Base-by-base conservation (phyloP, 2,329 filamentous ascomycete species). In the Neobulgaria alba region DNA sequence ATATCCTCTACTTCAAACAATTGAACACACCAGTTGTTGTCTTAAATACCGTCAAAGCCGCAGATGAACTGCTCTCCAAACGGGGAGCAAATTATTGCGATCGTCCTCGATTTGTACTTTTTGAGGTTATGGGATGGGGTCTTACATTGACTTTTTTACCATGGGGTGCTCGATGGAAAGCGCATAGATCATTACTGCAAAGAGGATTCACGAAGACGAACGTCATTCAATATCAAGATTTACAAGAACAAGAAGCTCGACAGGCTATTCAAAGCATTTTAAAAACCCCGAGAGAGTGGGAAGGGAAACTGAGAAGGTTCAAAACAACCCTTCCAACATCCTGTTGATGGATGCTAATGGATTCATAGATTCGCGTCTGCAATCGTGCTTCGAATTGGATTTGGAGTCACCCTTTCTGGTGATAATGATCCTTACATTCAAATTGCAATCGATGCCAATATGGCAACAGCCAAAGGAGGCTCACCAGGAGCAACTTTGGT, bases 61-160 rank as follows among this genome's bases (percentile, higher is more conserved):
- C 30, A 33, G 30, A 33, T 9, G 30, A 33, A 10, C 10, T 33
- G 14, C 57, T 71, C 5, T 67, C 68, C 41, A 66, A 63, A n/a
- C 30, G 30, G 15, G 30, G 30, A 3, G 30, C 30, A 3, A 15
- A 33, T n/a, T 33, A 33, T 16, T 33, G 30, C 30, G 30, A 33
- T 15, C 3, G 30, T 14, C 30, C 30, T n/a, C 15, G 30, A 33
- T 33, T 33, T 33, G 30, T 33, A 16, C 30, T 33, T 35, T 20
- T 35, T 5, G 33, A 35, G n/a, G 33, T 20, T 35, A 35, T 19
- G 33, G 19, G n/a, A 20, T 71, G 67, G 67, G 56, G 59, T 17
- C 61, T 62, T 32, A 69, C 67, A 0, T 55, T 70, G 21, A 67
- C 66, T 8, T 70, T 69, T 43, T 53, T 69, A 1, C 58, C 55